These are phyloP conservation scores for Pelagomonas calceolata DNA, from an alignment of 108 stramenopile species.

Conservation along the genomic window DNA sequence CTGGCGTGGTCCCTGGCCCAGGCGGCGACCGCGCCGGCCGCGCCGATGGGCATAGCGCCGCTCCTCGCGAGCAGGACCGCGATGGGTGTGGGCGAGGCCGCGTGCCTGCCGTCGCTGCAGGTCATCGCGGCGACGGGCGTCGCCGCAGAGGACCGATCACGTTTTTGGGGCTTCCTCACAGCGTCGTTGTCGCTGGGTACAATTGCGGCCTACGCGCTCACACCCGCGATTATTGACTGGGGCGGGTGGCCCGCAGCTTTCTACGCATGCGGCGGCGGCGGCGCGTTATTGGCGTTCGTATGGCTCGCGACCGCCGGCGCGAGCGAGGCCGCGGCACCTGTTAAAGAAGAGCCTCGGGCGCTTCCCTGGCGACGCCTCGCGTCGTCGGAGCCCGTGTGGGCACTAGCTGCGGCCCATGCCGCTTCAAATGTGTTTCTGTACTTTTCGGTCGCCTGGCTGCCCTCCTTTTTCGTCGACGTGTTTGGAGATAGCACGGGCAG, in stretches of 20 bases:
- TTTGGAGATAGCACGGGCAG: no score
- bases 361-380: conserved; percentile 56
- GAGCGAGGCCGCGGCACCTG: conserved; percentile 36
- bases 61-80: conserved; percentile 49
- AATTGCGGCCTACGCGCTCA: conserved; percentile 58
- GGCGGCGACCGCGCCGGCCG: conserved; percentile 20
- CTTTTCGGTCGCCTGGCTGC: conserved; percentile 67
- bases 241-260: conserved; percentile 49
- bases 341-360: conserved; percentile 15
- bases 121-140: conserved; percentile 60
- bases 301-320: conserved; percentile 41
- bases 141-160: conserved; percentile 51
- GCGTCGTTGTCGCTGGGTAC: conserved; percentile 67
- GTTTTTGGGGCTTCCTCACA: conserved; percentile 55
- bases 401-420: conserved; percentile 67
- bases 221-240: conserved; percentile 53
- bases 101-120: conserved; percentile 67
- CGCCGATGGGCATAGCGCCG: conserved; percentile 25
- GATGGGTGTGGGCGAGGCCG: conserved; percentile 68
- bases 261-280: conserved; percentile 53
- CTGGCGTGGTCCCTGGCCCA: conserved; percentile 10
- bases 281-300: conserved; percentile 54
- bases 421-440: conserved; percentile 81
- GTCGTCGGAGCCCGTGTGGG: conserved; percentile 55
- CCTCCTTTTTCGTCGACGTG: conserved; percentile 45